Evolutionary conservation across 2,329 filamentous ascomycete genomes (phyloP).

Genomic region (Calonectria crousiana): DNA sequence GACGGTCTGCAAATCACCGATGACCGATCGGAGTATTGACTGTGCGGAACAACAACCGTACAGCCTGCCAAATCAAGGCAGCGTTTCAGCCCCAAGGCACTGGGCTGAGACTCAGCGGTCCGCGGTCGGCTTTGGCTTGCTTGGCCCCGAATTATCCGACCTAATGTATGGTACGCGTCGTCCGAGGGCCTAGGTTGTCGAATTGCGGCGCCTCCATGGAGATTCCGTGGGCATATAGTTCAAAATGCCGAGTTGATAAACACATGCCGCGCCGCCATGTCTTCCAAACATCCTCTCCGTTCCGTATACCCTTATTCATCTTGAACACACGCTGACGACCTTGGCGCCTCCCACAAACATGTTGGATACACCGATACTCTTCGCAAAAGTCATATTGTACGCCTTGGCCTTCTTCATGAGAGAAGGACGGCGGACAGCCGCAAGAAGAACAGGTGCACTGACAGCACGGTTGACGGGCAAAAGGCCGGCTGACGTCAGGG

Average conservation of each 20-base stretch:
- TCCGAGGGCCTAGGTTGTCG: background rate
- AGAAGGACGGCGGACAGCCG: constrained; percentile 35
- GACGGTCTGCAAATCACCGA: constrained; percentile 1
- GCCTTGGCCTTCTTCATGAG: constrained; percentile 38
- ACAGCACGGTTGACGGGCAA: constrained; percentile 11
- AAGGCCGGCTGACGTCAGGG: constrained; percentile 35
- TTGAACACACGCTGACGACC: background rate
- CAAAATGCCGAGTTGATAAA: background rate
- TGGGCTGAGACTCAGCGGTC: background rate
- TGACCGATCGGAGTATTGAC: background rate
- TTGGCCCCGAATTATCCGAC: background rate
- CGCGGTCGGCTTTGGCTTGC: background rate
- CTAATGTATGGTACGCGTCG: background rate
- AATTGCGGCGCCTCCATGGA: background rate
- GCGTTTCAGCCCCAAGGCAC: background rate
- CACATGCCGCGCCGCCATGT: background rate
- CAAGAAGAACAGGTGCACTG: constrained; percentile 28
- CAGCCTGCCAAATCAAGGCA: background rate
- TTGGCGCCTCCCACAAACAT: constrained; percentile 26
- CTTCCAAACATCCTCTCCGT: background rate
- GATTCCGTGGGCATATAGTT: background rate
- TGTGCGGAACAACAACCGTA: background rate
- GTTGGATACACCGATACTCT: constrained; percentile 47
- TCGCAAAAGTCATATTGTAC: constrained; percentile 45
- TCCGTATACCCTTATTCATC: too few species aligned